Evolutionary conservation across 805 yeast genomes (phyloP).

Genomic region (Kregervanrija pseudodelftensis): DNA sequence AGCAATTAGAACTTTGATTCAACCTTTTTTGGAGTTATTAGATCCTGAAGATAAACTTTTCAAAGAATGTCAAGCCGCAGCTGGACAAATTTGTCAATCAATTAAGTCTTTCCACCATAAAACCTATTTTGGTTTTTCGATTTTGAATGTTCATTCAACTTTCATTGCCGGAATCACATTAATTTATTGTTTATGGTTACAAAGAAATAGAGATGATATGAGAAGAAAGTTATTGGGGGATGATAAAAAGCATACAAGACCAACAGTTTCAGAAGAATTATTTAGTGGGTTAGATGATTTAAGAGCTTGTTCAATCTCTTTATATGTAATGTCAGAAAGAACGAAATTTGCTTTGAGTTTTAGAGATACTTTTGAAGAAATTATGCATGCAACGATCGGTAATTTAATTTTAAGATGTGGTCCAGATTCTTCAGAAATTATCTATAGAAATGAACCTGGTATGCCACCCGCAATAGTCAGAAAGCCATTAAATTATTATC

Average conservation of each 20-base stretch:
- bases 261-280: slow-evolving; percentile 45
- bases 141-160: slow-evolving; percentile 59
- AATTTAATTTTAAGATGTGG: slow-evolving; percentile 58
- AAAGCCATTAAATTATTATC: slow-evolving; percentile 32
- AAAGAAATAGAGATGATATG: slow-evolving; percentile 54
- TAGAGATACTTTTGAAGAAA: slow-evolving; percentile 61
- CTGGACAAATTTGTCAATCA: slow-evolving; percentile 61
- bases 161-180: slow-evolving; percentile 65
- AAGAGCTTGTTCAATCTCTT: slow-evolving; percentile 56
- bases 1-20: slow-evolving; percentile 52
- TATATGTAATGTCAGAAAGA: slow-evolving; percentile 61
- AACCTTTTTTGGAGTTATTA: slow-evolving; percentile 55
- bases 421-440: slow-evolving; percentile 51
- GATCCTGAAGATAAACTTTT: slow-evolving; percentile 56
- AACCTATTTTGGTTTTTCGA: slow-evolving; percentile 56
- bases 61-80: slow-evolving; percentile 64
- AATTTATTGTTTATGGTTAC: slow-evolving; percentile 59
- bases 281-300: slow-evolving; percentile 55
- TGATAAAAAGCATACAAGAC: slow-evolving; percentile 52
- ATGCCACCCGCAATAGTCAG: slow-evolving; percentile 57
- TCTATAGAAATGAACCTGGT: slow-evolving; percentile 39
- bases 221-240: slow-evolving; percentile 49
- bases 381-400: slow-evolving; percentile 58
- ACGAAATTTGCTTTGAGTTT: slow-evolving; percentile 54
- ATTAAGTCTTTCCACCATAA: slow-evolving; percentile 58